Evolutionary conservation across 2,329 filamentous ascomycete species (phyloP), one percentile per base, ranked within the genome.

Genomic region (Colletotrichum eleusines): DNA sequence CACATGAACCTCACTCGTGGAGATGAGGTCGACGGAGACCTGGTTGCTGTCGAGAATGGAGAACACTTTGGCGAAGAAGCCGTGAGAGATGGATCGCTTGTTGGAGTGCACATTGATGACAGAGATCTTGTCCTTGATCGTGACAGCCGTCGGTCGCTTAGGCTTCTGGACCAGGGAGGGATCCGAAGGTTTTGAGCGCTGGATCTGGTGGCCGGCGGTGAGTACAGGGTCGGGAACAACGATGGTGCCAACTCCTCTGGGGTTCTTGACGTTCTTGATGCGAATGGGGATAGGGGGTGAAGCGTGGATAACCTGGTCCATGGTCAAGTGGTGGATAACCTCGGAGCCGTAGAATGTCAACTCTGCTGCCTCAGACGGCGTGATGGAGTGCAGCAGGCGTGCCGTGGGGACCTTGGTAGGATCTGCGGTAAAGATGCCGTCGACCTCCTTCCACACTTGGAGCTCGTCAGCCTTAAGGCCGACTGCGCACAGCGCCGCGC

Each of bases 371-470:
- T 99, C 96, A 12, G 94, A 92, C 0, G 96, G 96, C 4, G 95
- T 98, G 79, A 99, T 97, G 64, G 91, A 91, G 14, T 91, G 84
- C 54, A 99, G 87, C n/a, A 99, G 86, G 57, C 92, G 88, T n/a
- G 96, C 97, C 0, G 95, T 98, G 3, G 95, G 95, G 38, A 97
- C 94, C 82, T 97, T 97, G 76, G 92, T 90, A 3, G 94, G 94
- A 78, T 98, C 95, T 7, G 87, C 87, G 2, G 88, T 91, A 81
- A 97, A 96, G 78, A 98, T 97, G 70, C 94, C 95, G 80, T 99
- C 96, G 8, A 99, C 96, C 80, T 99, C 96, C 84, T 99, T 99
- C 96, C 96, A 98, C 73, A 99, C 93, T 81, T 99, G 96, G 63
- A 99, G 87, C 81, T 99, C 96, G 64, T 91, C 85, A 0, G 96